Conservation (phyloP, 2,329 filamentous ascomycete genomes). For the Emericellopsis atlantica region DNA sequence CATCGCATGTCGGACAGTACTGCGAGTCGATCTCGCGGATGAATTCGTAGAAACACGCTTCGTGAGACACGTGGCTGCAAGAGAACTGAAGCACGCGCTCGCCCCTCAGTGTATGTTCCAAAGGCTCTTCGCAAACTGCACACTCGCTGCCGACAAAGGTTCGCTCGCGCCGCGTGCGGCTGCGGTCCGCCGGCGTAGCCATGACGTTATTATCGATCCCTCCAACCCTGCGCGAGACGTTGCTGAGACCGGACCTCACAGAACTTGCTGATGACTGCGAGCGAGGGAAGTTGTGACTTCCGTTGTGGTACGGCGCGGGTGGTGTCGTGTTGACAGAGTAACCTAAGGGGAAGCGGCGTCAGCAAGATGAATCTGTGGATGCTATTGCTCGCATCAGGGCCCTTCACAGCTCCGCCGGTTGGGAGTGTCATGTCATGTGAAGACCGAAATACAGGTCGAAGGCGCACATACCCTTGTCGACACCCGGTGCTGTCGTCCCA, state of each 20-base stretch:
- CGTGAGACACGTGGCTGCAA: slow-evolving; percentile 92
- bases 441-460: background rate
- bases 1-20: slow-evolving; percentile 87
- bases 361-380: background rate
- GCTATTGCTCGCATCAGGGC: background rate
- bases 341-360: slow-evolving; percentile 2
- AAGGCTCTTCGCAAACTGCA: slow-evolving; percentile 88
- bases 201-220: slow-evolving; percentile 28
- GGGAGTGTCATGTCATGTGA: background rate
- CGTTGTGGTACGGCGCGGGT: background rate
- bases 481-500: background rate
- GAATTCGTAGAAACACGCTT: slow-evolving; percentile 98
- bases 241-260: slow-evolving; percentile 16
- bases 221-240: slow-evolving; percentile 19
- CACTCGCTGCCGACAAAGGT: slow-evolving; percentile 94
- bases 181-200: slow-evolving; percentile 49
- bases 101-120: slow-evolving; percentile 88
- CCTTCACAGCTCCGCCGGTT: background rate
- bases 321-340: slow-evolving; percentile 10
- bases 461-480: slow-evolving; percentile 2
- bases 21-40: slow-evolving; percentile 91
- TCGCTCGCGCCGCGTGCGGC: slow-evolving; percentile 71
- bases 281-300: slow-evolving; percentile 7
- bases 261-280: slow-evolving; percentile 20
- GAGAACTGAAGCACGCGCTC: slow-evolving; percentile 93